These are phyloP conservation scores for Sporothrix dimorphospora DNA, from an alignment of 2,329 filamentous ascomycete genomes.

Conservation along the genomic window DNA sequence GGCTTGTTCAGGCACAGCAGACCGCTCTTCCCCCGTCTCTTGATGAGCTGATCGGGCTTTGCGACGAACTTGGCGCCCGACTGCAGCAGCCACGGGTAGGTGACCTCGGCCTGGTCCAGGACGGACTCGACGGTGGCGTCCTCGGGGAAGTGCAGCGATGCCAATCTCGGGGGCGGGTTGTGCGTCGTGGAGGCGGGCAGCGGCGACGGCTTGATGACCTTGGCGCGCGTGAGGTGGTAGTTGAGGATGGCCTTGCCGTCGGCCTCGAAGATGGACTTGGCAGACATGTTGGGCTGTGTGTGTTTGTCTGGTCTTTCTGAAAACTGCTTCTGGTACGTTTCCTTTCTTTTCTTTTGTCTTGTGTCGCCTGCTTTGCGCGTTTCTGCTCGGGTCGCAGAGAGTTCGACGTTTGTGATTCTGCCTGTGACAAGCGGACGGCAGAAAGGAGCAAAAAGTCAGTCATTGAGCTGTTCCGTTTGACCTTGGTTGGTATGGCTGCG, in stretches of 20 bases:
- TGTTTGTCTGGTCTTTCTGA: background rate
- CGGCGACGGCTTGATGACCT: constrained; percentile 96
- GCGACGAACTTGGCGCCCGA: constrained; percentile 90
- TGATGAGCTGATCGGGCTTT: constrained; percentile 99
- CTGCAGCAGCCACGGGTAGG: constrained; percentile 92
- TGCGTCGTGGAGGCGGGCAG: constrained; percentile 82
- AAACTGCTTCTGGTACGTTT: constrained; percentile 5
- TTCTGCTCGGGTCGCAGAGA: background rate
- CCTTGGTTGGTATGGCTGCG: background rate
- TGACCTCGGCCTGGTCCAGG: constrained; percentile 92
- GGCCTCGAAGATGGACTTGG: constrained; percentile 97
- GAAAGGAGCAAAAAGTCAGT: constrained; percentile 5
- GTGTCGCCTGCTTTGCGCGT: background rate
- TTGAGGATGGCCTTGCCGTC: constrained; percentile 99
- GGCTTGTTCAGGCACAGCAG: constrained; percentile 95
- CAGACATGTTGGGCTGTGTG: constrained; percentile 64
- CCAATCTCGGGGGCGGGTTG: constrained; percentile 89
- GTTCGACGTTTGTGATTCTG: background rate
- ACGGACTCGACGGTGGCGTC: constrained; percentile 80
- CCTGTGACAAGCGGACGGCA: constrained; percentile 13
- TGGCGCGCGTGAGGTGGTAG: constrained; percentile 98
- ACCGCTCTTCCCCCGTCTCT: constrained; percentile 98
- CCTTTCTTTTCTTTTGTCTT: constrained; percentile 1
- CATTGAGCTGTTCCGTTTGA: background rate
- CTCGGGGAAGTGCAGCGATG: constrained; percentile 89